These are phyloP conservation scores for Heliosperma pusillum DNA, from an alignment of 148 eudicot species.

Conservation along the genomic window DNA sequence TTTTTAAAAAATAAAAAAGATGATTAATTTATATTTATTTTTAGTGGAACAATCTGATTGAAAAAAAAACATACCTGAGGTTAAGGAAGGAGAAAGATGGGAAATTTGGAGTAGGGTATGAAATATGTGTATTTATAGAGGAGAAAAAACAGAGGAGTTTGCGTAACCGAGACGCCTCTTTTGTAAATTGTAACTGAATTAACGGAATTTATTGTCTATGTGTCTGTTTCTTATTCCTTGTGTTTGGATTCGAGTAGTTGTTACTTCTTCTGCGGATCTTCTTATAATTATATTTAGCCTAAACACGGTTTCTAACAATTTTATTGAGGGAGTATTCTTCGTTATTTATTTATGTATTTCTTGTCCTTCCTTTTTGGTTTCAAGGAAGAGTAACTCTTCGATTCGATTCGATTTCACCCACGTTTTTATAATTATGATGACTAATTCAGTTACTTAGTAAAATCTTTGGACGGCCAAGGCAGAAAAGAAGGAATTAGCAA, in stretches of 20 bases:
- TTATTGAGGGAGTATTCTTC: too few species aligned
- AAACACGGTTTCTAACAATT: too few species aligned
- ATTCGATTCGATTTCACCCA: too few species aligned
- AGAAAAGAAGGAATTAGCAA: constrained; percentile 7
- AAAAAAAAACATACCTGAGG: constrained; percentile 8
- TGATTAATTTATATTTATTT: too few species aligned
- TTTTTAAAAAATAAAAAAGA: too few species aligned
- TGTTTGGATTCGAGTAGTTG: neutral
- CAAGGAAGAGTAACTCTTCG: too few species aligned
- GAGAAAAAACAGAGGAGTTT: neutral
- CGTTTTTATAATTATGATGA: too few species aligned
- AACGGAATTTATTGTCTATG: constrained; percentile 20
- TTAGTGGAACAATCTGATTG: neutral
- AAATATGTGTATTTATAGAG: neutral
- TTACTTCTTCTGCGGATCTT: neutral
- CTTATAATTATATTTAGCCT: too few species aligned
- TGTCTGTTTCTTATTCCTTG: constrained; percentile 12
- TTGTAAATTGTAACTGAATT: constrained; percentile 27
- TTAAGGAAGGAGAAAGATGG: constrained; percentile 1
- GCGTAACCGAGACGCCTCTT: constrained; percentile 20
- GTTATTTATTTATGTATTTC: too few species aligned
- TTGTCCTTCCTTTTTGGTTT: too few species aligned
- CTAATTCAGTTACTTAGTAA: neutral
- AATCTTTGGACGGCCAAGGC: neutral
- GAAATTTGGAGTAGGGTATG: neutral